These are phyloP conservation scores for Albifimbria verrucaria DNA, from an alignment of 2,329 filamentous ascomycete species.

Conservation along the genomic window DNA sequence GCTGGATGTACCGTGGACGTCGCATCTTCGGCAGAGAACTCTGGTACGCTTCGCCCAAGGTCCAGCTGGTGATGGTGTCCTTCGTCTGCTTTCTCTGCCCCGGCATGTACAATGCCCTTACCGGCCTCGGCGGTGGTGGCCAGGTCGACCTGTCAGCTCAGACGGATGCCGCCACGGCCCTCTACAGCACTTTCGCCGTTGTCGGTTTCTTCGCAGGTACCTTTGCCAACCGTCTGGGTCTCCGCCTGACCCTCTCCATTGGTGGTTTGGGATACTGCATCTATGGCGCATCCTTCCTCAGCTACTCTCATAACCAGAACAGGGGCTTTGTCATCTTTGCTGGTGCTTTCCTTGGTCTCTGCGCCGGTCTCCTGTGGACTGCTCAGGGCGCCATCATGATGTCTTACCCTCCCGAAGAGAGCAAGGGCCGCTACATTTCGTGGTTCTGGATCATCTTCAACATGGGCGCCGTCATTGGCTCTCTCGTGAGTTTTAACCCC, in stretches of 20 bases:
- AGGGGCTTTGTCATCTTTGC: slow-evolving; percentile 56
- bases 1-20: slow-evolving; percentile 65
- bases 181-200: slow-evolving; percentile 68
- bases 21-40: slow-evolving; percentile 41
- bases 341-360: slow-evolving; percentile 72
- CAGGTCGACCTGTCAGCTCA: slow-evolving; percentile 39
- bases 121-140: slow-evolving; percentile 60
- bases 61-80: slow-evolving; percentile 66
- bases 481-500: slow-evolving; percentile 45
- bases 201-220: slow-evolving; percentile 70
- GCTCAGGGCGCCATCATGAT: slow-evolving; percentile 87
- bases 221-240: slow-evolving; percentile 71
- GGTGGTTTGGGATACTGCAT: slow-evolving; percentile 74
- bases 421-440: slow-evolving; percentile 85
- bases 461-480: slow-evolving; percentile 82
- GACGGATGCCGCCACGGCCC: slow-evolving; percentile 41
- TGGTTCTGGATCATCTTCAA: slow-evolving; percentile 97
- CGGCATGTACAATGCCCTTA: slow-evolving; percentile 69
- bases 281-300: slow-evolving; percentile 67
- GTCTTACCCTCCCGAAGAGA: slow-evolving; percentile 75
- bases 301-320: slow-evolving; percentile 61
- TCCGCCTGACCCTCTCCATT: slow-evolving; percentile 63
- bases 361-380: slow-evolving; percentile 77
- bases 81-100: slow-evolving; percentile 59
- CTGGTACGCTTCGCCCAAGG: slow-evolving; percentile 71